Evolutionary conservation across 345 rosid species (phyloP), one percentile per base, ranked within the genome.

Genomic region (Eucalyptus lansdowneana): DNA sequence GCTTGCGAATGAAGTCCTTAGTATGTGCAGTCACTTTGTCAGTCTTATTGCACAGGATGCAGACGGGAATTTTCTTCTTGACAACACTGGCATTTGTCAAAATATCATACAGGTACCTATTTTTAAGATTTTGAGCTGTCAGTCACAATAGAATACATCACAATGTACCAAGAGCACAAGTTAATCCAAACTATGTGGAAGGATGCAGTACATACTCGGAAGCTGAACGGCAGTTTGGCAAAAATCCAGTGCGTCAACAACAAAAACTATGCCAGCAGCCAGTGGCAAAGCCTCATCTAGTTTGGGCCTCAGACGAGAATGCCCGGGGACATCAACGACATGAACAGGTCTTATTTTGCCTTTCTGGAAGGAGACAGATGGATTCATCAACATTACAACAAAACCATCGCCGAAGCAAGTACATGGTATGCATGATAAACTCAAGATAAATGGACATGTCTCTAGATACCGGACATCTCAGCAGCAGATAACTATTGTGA

Each of bases 321-420:
- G 98, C 50, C 99, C 99, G 81, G 99, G 99, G n/a, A 97, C 97
- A 92, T 97, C 99, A 92, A 96, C 95, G 91, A 97, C 93, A 93
- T 95, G 99, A 86, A 97, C 94, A 69, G 97, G 98, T 90, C 94
- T 94, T 80, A 92, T 45, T 91, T 95, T 97, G 58, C 99, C 96
- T 80, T 92, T 95, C 99, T 94, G 94, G 83, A 89, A 87, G 67
- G 12, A 56, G 49, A 21, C 65, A 50, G 34, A 69, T 62, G 27
- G n/a, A 45, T 27, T 47, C 69, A 50, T 44, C 31, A 51, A 50
- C 44, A 45, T 17, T 40, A 88, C 16, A 2, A 50, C 54, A 53
- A 76, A 65, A 15, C 17, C 17, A 34, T 22, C 40, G 45, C 62
- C 12, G 5, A 49, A 31, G 76, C 47, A 72, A 47, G 25, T 60